Conservation (phyloP, 257 asterid species). For the Coffea eugenioides region DNA sequence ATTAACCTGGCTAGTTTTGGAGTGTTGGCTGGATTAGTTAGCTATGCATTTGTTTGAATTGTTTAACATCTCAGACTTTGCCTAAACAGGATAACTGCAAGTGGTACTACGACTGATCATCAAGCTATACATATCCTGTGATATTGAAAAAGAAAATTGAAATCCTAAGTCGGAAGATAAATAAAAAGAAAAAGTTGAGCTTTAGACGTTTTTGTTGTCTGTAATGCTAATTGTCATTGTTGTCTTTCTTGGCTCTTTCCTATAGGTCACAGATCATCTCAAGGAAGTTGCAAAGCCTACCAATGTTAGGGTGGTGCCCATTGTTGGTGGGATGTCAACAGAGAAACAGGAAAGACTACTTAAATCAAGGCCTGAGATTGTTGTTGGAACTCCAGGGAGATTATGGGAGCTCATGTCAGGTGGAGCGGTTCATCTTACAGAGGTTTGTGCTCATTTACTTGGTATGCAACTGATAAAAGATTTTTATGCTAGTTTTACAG, state of each 20-base stretch:
- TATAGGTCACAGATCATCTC: slow-evolving; percentile 89
- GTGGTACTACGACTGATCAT: too few relatives aligned
- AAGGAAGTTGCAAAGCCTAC: slow-evolving; percentile 64
- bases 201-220: neutral
- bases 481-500: neutral
- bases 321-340: slow-evolving; percentile 94
- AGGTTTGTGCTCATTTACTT: slow-evolving; percentile 51
- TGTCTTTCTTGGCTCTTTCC: slow-evolving; percentile 1
- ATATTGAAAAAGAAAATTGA: neutral
- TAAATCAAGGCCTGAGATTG: slow-evolving; percentile 87
- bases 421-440: slow-evolving; percentile 77
- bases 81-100: neutral
- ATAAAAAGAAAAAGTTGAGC: neutral
- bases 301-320: slow-evolving; percentile 66
- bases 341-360: slow-evolving; percentile 93
- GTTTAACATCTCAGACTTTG: neutral
- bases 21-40: neutral
- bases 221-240: neutral
- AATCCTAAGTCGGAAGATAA: neutral
- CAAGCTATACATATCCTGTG: neutral
- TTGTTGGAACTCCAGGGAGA: slow-evolving; percentile 99
- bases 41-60: neutral
- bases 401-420: slow-evolving; percentile 97
- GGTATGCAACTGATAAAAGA: slow-evolving; percentile 10
- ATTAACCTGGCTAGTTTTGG: neutral